Base-by-base conservation (phyloP, 108 stramenopile species). In the Skeletonema costatum region DNA sequence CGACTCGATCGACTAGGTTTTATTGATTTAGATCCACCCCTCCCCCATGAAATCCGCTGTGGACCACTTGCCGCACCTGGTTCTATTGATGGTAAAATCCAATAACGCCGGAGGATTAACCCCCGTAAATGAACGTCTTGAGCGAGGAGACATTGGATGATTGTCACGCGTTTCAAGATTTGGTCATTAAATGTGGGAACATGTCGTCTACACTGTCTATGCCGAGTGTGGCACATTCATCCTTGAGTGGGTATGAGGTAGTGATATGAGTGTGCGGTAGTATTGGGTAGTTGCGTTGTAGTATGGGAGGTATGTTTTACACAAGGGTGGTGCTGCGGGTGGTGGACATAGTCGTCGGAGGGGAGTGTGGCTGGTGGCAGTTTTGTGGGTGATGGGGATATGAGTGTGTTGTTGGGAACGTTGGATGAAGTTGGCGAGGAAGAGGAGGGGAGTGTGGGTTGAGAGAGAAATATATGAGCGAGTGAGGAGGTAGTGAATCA, bases 111-210 rank as follows among this genome's bases (percentile, higher is more conserved):
- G 66, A n/a, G 76, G 82, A n/a, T 13, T 83, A 16, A 83, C 82
- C 5, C 76, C 82, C 29, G 85, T 86, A 0, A 83, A 83, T 56
- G 85, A 86, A 64, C 66, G 85, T 5, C n/a, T 29, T 86, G 44
- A 48, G 67, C n/a, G 85, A 83, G 8, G 85, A 83, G 17, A 83
- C 78, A 4, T 66, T 86, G 59, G 85, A 86, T 7, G 85, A 86
- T 58, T 75, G 74, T 71, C 85, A 86, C 61, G 85, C 85, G 7
- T 86, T 86, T 76, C 68, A 56, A 2, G 85, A 86, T 71, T 61
- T 86, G 51, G 60, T 66, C 42, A 74, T 50, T 58, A 35, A 63
- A 39, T 33, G 11, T 19, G 30, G 25, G 25, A 25, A 25, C 25
- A 71, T 72, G 71, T 59, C 56, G 13, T 62, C 60, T 21, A 72